A percentile compares a stretch with the other conserved stretches of the same genome.
Conservation (phyloP, 306 rosid genomes). For the Sicyos baderoa region DNA sequence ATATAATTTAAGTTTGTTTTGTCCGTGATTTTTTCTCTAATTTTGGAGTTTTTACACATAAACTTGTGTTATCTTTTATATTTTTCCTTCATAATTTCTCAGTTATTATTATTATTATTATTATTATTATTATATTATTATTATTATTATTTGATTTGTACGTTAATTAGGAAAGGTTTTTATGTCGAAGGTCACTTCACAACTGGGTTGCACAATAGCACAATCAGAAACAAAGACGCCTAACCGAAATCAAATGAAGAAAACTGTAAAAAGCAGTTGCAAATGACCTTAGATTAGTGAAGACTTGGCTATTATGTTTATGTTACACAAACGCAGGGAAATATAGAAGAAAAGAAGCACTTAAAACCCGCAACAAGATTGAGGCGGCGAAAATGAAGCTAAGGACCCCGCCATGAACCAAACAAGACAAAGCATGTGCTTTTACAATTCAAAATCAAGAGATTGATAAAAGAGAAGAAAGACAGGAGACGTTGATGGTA, state of each 20-base stretch:
- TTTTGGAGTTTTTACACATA: no score
- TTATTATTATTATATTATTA: no score
- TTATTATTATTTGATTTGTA: no score
- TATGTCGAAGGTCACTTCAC: not conserved
- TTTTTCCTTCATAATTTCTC: no score
- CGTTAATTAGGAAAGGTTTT: no score
- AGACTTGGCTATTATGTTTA: not conserved
- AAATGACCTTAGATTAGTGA: not conserved
- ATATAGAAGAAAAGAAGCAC: not conserved
- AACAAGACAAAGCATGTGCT: not conserved
- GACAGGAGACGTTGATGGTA: not conserved
- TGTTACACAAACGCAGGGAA: not conserved
- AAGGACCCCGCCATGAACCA: no score
- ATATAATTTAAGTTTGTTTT: no score
- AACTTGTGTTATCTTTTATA: no score
- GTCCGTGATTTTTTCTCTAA: no score
- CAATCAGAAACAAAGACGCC: not conserved
- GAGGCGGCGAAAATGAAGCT: no score
- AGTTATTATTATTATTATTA: no score
- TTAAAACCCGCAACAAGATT: not conserved
- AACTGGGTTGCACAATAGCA: conserved; percentile 2
- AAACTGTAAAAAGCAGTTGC: not conserved
- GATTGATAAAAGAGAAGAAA: not conserved
- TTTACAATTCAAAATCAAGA: not conserved
- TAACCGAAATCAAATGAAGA: not conserved